phyloP scores from a whole-genome alignment of 1,284 basidiomycete genomes.

The Phylloporus gajari region DNA sequence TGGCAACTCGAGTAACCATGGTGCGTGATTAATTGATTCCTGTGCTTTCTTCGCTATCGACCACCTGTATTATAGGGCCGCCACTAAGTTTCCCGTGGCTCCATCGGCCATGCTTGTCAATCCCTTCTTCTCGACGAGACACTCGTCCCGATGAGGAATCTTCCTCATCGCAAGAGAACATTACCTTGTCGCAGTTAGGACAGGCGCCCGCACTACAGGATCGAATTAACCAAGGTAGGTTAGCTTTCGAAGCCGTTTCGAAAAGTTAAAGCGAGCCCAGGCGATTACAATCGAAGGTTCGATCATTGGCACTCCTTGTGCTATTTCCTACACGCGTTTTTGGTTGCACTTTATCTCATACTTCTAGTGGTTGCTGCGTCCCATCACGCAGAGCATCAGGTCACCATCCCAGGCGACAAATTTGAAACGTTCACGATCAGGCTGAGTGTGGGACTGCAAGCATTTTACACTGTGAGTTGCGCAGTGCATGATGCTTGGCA shows the following conservation, averaged over 20 bases:
- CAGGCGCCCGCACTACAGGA: not conserved
- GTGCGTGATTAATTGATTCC: too few relatives aligned
- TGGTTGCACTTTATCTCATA: not conserved
- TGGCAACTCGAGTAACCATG: too few relatives aligned
- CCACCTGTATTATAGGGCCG: too few relatives aligned
- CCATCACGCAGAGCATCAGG: not conserved
- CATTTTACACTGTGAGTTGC: slow-evolving; percentile 2
- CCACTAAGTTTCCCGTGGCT: too few relatives aligned
- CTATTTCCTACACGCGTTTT: not conserved
- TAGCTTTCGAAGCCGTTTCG: not conserved
- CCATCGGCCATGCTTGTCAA: not conserved
- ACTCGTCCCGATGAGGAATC: not conserved
- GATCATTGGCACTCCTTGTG: not conserved
- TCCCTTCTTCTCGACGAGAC: not conserved
- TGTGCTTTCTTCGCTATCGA: too few relatives aligned
- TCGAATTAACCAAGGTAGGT: not conserved
- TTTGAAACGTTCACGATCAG: not conserved
- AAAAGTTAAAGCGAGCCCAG: not conserved
- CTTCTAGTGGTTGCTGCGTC: not conserved
- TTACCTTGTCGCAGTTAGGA: not conserved
- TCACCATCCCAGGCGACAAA: not conserved
- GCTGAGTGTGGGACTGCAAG: not conserved
- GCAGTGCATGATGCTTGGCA: not conserved
- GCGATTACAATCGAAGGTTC: too few relatives aligned
- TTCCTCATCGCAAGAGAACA: not conserved